Base-by-base conservation (phyloP, 257 asterid genomes). In the Jaltomata sinuosa region DNA sequence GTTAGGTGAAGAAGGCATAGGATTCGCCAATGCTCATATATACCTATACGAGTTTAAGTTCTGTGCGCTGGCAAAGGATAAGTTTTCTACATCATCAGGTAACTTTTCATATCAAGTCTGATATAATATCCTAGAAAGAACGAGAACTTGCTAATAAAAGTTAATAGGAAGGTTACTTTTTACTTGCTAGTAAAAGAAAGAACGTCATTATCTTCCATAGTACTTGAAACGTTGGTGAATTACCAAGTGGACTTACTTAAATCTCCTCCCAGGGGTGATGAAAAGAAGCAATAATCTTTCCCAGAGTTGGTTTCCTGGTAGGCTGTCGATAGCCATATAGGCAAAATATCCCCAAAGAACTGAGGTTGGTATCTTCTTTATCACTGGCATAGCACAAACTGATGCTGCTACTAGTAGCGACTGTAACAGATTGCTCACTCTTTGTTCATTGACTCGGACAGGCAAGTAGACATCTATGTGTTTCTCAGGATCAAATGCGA, bases 301-400 rank as follows among this genome's bases (percentile, higher is more conserved):
- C 95, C 95, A 91, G 2, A 91, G 83, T 62, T 92, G 95, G 11
- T 91, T 92, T 42, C 95, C 94, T 0, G 91, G 92, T 42, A 92
- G 91, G 83, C 96, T 92, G 62, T 92, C 96, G 27, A 92, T 91
- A 21, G 96, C 96, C 96, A 91, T 92, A 81, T 92, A 92, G 2
- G 92, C 93, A n/a, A 68, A 68, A 68, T 34, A 68, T 4, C 77
- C 77, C 77, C 77, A 68, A 34, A 68, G 77, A 68, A 34, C 77
- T 34, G 77, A 68, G 0, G 29, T 68, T 18, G 77, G 49, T 68
- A 68, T 68, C 77, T 34, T 68, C 81, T 90, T 90, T 49, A 92
- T 89, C 45, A 91, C 59, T 0, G 96, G 96, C 91, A 91, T 87
- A 11, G 90, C 92, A 22, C 69, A 90, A 8, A 91, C 91, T 10